Evolutionary conservation across 345 rosid genomes (phyloP), one percentile per base, ranked within the genome.

Genomic region (Eucalyptus lansdowneana): DNA sequence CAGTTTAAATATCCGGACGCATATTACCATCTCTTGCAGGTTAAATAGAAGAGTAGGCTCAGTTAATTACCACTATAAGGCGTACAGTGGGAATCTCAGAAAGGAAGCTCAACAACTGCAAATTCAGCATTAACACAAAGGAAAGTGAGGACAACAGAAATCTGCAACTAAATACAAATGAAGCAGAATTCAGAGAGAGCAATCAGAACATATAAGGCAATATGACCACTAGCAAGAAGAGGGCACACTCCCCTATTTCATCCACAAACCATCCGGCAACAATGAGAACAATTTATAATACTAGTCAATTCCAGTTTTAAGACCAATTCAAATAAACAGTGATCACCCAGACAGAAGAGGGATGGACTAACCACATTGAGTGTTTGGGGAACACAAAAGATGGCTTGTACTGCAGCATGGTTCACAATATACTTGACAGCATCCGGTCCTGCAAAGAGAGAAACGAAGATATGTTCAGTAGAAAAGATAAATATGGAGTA

Each of bases 321-420:
- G 47, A 76, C 15, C 83, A 76, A 21, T 76, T 76, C 47, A 76
- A 19, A 56, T 40, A 50, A 49, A 76, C 31, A 37, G 47, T 11
- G 24, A 60, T 34, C n/a, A 45, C 29, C 65, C 53, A 89, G 50
- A 87, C 62, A 49, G 87, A 86, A 44, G 83, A 14, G 58, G 37
- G 80, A 87, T 88, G 60, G 86, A 91, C 98, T 94, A 91, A 98
- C 99, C 83, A 94, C 90, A 89, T 90, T 94, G 90, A 98, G 92
- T 11, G 99, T 97, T 90, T 95, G 93, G 11, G 97, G 96, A 90
- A 98, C 97, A 92, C 99, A 98, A 92, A 98, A 97, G 89, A 98
- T 93, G 65, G 98, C 98, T 90, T 94, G 96, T 50, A 96, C 91
- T 88, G 88, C 89, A 62, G 99, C 99, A 94, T 98, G 98, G 93